phyloP scores from a whole-genome alignment of 192 early-diverging fungal genomes.

The Radiomyces spectabilis region DNA sequence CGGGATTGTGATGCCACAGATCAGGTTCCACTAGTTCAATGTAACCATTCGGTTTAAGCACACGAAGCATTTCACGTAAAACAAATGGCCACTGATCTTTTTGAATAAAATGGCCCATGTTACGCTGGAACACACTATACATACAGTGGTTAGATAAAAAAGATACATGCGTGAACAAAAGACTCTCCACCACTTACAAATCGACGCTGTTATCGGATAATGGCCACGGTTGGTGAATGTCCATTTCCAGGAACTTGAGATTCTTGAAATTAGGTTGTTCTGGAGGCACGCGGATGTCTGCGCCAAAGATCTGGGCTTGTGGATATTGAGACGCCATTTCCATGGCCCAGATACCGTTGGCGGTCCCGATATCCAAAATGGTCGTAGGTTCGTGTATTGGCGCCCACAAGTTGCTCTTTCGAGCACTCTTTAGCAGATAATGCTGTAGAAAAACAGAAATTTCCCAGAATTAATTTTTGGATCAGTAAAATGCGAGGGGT shows the following conservation, averaged over 20 bases:
- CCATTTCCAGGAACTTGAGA: slow-evolving; percentile 12
- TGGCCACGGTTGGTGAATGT: slow-evolving; percentile 19
- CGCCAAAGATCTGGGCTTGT: slow-evolving; percentile 11
- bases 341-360: slow-evolving; percentile 29
- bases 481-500: background rate
- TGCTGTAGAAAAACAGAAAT: slow-evolving; percentile 11
- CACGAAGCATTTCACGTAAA: slow-evolving; percentile 18
- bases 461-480: too few species aligned
- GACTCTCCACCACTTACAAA: slow-evolving; percentile 18
- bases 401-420: slow-evolving; percentile 21
- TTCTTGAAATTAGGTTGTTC: slow-evolving; percentile 14
- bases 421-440: slow-evolving; percentile 28
- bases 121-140: slow-evolving; percentile 26
- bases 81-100: slow-evolving; percentile 22
- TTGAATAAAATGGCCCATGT: slow-evolving; percentile 10
- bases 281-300: slow-evolving; percentile 12
- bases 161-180: background rate
- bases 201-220: slow-evolving; percentile 19
- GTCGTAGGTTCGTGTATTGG: slow-evolving; percentile 7
- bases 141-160: background rate
- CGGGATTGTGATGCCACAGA: slow-evolving; percentile 24
- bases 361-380: slow-evolving; percentile 28
- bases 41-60: slow-evolving; percentile 28
- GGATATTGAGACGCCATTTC: slow-evolving; percentile 23
- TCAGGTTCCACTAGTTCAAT: slow-evolving; percentile 28